phyloP scores from a whole-genome alignment of 768 basidiomycete genomes.

The Asterophora parasitica region DNA sequence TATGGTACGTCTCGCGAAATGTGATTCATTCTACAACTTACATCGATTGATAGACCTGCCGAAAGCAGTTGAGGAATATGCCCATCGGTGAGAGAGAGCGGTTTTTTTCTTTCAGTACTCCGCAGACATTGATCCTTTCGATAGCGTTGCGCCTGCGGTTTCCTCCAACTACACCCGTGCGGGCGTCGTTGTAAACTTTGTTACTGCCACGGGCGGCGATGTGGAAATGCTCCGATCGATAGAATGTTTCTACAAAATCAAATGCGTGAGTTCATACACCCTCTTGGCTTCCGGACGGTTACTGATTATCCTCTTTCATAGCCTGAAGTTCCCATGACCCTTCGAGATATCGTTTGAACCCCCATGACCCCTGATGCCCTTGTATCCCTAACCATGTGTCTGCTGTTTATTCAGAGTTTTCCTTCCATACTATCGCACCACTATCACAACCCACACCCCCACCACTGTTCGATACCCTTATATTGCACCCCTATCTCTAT shows the following conservation, averaged over 20 bases:
- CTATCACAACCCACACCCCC: no score
- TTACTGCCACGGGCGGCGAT: constrained; percentile 95
- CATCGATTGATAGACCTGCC: constrained; percentile 61
- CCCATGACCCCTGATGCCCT: constrained; percentile 44
- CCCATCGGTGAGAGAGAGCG: constrained; percentile 65
- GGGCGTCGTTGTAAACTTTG: constrained; percentile 93
- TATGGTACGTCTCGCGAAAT: constrained; percentile 51
- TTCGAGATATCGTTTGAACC: constrained; percentile 79
- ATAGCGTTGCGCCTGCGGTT: constrained; percentile 80
- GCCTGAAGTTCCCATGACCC: constrained; percentile 89
- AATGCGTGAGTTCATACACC: constrained; percentile 64
- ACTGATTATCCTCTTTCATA: constrained; percentile 30
- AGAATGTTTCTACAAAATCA: constrained; percentile 98
- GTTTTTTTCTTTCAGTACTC: not conserved
- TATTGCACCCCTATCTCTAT: constrained; percentile 39
- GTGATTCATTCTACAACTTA: not conserved
- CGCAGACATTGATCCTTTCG: constrained; percentile 9
- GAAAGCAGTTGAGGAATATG: constrained; percentile 96
- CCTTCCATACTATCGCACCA: constrained; percentile 45
- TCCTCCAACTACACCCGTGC: constrained; percentile 82
- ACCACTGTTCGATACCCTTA: constrained; percentile 71
- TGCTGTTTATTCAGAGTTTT: constrained; percentile 25
- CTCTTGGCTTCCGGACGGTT: not conserved
- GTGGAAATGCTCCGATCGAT: constrained; percentile 98
- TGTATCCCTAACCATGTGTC: constrained; percentile 67